Evolutionary conservation across 495 filamentous ascomycete genomes (phyloP).

Genomic region (Xylaria palmicola): DNA sequence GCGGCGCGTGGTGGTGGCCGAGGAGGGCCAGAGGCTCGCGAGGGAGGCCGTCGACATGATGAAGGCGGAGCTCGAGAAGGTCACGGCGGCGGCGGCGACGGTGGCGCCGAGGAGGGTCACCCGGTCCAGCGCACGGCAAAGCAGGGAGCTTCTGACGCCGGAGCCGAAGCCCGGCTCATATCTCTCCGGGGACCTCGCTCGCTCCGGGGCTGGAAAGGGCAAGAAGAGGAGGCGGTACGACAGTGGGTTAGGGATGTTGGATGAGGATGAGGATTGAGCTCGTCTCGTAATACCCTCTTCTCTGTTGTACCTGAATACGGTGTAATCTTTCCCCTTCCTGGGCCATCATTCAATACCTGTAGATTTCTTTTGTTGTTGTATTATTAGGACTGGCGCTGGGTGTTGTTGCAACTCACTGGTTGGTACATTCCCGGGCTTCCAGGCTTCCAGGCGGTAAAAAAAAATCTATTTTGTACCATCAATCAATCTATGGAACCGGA

Average conservation of each 20-base stretch:
- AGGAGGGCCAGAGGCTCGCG: conserved; percentile 45
- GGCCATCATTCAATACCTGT: neutral
- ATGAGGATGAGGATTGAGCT: conserved; percentile 53
- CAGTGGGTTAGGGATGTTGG: conserved; percentile 62
- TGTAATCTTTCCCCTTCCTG: neutral
- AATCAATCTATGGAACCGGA: neutral
- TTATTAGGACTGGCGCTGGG: neutral
- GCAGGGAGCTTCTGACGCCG: neutral
- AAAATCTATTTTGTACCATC: neutral
- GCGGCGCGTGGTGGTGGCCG: conserved; percentile 20
- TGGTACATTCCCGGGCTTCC: neutral
- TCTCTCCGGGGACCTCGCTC: conserved; percentile 32
- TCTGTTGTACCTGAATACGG: neutral
- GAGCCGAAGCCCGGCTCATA: conserved; percentile 18
- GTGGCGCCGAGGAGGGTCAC: neutral
- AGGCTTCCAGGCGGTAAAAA: no score
- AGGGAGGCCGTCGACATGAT: conserved; percentile 53
- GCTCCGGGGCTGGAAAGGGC: conserved; percentile 15
- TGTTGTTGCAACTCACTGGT: neutral
- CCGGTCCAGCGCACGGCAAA: neutral
- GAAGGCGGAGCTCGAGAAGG: conserved; percentile 42
- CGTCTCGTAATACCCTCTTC: conserved; percentile 10
- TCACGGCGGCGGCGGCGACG: conserved; percentile 31
- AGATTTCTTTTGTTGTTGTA: conserved; percentile 9
- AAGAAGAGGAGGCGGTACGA: conserved; percentile 54